Base-by-base conservation (phyloP, 768 basidiomycete species). In the Roridomyces roridus region DNA sequence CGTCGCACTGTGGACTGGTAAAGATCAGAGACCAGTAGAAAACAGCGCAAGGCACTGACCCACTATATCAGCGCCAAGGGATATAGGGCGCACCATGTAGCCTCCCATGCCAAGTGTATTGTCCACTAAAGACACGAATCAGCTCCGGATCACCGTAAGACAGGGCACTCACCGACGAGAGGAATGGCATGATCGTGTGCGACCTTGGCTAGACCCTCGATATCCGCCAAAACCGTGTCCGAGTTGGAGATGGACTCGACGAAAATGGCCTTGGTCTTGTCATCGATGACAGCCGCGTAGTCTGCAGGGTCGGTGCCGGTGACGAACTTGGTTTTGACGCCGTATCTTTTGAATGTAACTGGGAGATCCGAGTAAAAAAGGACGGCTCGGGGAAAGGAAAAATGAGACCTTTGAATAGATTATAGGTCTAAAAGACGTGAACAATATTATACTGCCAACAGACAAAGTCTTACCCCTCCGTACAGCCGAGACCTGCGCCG, bases 161-260 rank as follows among this genome's bases (percentile, higher is more conserved):
- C 6, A 14, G 6, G 29, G 29, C 14, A 31, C 29, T 31, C 14
- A 31, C 29, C 90, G 43, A 93, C 85, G 41, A 94, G 74, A 1
- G 91, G 91, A n/a, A 93, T 86, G 1, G 80, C 79, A 65, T 87
- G 78, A 25, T 82, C 78, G 64, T 91, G 91, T 41, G 51, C 35
- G 55, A 86, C 86, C 77, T 88, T 85, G 20, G 89, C 85, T 29
- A 93, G 73, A 14, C 81, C 87, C 2, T 85, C 78, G 21, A 92
- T 80, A 42, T 85, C 83, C 14, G 79, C 76, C 48, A 93, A 77
- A 49, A 79, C 77, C 64, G 83, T 88, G 64, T 86, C 86, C 0
- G 91, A 89, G 68, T 92, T 92, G 11, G 86, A 85, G 35, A 93
- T 90, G 46, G 76, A 84, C 72, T 92, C 91, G 10, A 91, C 77